These are phyloP conservation scores for Gremmenia infestans DNA, from an alignment of 2,329 filamentous ascomycete genomes.

Conservation along the genomic window DNA sequence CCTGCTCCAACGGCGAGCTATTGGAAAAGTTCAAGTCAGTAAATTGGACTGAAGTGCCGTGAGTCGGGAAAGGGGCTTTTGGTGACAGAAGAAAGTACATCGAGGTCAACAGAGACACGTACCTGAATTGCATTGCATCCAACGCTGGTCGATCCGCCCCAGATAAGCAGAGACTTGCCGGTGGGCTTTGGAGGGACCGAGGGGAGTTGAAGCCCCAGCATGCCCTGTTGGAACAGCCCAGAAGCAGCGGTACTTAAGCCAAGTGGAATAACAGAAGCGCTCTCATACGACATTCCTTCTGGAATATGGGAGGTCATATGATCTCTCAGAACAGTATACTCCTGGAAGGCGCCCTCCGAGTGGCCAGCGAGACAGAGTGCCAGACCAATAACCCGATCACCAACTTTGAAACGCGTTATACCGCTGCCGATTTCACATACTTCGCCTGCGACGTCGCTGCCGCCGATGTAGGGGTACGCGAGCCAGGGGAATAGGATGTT, in stretches of 20 bases:
- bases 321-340: constrained; percentile 10
- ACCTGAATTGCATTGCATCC: constrained; percentile 36
- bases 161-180: constrained; percentile 19
- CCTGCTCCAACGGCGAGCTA: constrained; percentile 36
- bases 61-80: not conserved
- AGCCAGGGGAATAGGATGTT: not conserved
- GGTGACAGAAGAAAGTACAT: not conserved
- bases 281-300: constrained; percentile 24
- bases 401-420: constrained; percentile 9
- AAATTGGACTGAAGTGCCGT: too few species aligned
- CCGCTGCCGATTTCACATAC: constrained; percentile 11
- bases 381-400: constrained; percentile 29
- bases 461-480: constrained; percentile 17
- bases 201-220: constrained; percentile 5
- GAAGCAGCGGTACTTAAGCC: constrained; percentile 27
- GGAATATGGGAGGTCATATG: constrained; percentile 17
- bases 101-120: not conserved
- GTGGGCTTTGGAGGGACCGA: not conserved
- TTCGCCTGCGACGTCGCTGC: constrained; percentile 12
- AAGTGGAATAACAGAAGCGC: constrained; percentile 29
- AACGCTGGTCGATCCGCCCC: constrained; percentile 18
- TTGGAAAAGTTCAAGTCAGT: not conserved
- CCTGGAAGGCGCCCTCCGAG: not conserved
- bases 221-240: constrained; percentile 11
- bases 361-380: constrained; percentile 28